phyloP scores from a whole-genome alignment of 2,329 filamentous ascomycete genomes.

The Fusarium sp. region DNA sequence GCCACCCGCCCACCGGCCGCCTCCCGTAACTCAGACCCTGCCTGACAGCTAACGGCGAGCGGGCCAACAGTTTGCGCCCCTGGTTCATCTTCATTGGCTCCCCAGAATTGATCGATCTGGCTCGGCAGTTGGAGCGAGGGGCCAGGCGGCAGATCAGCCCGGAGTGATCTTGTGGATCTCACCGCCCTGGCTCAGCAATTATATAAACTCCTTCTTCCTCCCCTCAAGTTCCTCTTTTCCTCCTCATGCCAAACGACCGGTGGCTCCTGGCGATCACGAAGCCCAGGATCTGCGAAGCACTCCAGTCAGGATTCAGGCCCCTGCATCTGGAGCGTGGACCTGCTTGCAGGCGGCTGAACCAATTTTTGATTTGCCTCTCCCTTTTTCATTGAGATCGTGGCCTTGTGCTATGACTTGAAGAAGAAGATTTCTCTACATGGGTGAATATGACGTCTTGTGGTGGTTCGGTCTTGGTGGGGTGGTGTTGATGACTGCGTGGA shows the following conservation, averaged over 20 bases:
- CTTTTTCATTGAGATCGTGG: conserved; percentile 42
- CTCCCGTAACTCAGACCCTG: conserved; percentile 9
- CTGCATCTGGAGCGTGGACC: conserved; percentile 1
- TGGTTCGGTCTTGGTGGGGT: neutral
- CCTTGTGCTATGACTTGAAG: conserved; percentile 41
- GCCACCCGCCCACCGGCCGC: neutral
- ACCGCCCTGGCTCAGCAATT: conserved; percentile 15
- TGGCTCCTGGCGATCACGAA: conserved; percentile 29
- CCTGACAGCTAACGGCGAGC: conserved; percentile 11
- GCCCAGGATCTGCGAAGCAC: conserved; percentile 25
- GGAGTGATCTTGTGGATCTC: conserved; percentile 9
- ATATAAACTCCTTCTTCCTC: conserved; percentile 15
- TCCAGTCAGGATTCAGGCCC: neutral
- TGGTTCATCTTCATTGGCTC: neutral
- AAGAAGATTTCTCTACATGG: conserved; percentile 21
- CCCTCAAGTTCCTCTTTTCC: conserved; percentile 1
- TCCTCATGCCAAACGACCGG: conserved; percentile 22
- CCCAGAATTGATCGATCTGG: conserved; percentile 10
- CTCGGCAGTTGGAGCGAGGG: neutral
- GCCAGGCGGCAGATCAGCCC: conserved; percentile 35
- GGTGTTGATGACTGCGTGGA: neutral
- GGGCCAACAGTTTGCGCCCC: neutral
- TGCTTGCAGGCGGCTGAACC: conserved; percentile 9
- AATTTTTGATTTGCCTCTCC: conserved; percentile 34
- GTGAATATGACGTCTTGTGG: neutral